phyloP scores from a whole-genome alignment of 257 asterid genomes.

The Marsdenia floribunda region DNA sequence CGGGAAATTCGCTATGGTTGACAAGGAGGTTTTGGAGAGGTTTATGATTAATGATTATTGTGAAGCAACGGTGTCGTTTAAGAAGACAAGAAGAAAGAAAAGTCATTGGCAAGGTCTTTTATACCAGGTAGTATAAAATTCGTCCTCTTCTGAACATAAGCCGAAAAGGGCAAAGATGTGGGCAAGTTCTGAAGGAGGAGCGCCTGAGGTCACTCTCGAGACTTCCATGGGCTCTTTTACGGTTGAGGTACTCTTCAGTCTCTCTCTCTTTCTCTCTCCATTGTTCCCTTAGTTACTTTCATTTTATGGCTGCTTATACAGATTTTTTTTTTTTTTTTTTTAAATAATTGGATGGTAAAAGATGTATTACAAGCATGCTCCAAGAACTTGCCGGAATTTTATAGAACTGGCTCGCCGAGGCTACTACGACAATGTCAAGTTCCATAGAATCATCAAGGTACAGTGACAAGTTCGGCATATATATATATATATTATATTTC shows the following conservation, averaged over 20 bases:
- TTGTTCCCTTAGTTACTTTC: not conserved
- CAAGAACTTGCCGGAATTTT: slow-evolving; percentile 90
- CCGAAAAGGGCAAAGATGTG: slow-evolving; percentile 19
- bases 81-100: not conserved
- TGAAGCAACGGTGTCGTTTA: not conserved
- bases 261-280: not conserved
- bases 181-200: slow-evolving; percentile 62
- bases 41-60: not conserved
- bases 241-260: slow-evolving; percentile 39
- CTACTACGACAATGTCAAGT: slow-evolving; percentile 77
- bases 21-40: slow-evolving; percentile 7
- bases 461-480: not conserved
- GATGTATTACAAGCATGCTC: slow-evolving; percentile 96
- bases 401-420: slow-evolving; percentile 89
- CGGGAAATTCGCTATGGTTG: not conserved
- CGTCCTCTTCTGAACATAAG: not conserved
- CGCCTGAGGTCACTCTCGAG: slow-evolving; percentile 91
- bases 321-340: not conserved
- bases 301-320: too few relatives aligned
- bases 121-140: not conserved
- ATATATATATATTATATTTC: not conserved
- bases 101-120: not conserved
- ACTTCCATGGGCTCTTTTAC: slow-evolving; percentile 94
- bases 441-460: slow-evolving; percentile 93
- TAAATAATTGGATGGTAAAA: not conserved